phyloP scores from a whole-genome alignment of 768 basidiomycete species.

The Pleurotus tuoliensis region DNA sequence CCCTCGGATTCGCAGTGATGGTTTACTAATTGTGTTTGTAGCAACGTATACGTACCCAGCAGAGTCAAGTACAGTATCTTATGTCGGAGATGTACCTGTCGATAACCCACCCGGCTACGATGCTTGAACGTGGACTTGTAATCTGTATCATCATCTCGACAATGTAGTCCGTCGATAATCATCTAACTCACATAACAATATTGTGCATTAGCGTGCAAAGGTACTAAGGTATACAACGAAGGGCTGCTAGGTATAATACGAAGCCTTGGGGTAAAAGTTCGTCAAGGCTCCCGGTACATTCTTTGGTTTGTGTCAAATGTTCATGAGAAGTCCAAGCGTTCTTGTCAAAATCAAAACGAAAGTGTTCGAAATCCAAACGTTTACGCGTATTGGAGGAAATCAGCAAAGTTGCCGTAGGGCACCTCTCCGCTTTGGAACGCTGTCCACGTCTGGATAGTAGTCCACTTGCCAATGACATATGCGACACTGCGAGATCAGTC shows the following conservation, averaged over 20 bases:
- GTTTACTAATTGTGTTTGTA: slow-evolving; percentile 14
- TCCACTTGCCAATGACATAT: slow-evolving; percentile 10
- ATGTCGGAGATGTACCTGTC: slow-evolving; percentile 37
- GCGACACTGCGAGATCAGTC: not conserved
- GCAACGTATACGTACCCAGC: slow-evolving; percentile 45
- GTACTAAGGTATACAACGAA: not conserved
- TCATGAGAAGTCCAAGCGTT: too few relatives aligned
- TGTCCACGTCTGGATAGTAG: slow-evolving; percentile 4
- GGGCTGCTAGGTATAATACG: not conserved
- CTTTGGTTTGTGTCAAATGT: not conserved
- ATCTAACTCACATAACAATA: not conserved
- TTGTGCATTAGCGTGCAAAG: not conserved
- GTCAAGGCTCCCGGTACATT: not conserved
- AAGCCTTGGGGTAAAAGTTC: not conserved
- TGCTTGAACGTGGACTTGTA: slow-evolving; percentile 16
- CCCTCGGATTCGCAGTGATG: not conserved
- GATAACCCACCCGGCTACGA: slow-evolving; percentile 55
- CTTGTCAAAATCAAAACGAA: not conserved
- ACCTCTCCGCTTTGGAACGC: slow-evolving; percentile 7
- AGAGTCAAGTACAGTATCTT: slow-evolving; percentile 37
- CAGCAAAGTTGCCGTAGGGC: slow-evolving; percentile 8
- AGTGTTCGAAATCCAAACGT: not conserved
- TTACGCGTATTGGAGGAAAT: slow-evolving; percentile 10
- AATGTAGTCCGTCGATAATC: not conserved
- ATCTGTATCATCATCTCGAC: not conserved